phyloP scores from a whole-genome alignment of 2,329 filamentous ascomycete species.

The Cladophialophora immunda region DNA sequence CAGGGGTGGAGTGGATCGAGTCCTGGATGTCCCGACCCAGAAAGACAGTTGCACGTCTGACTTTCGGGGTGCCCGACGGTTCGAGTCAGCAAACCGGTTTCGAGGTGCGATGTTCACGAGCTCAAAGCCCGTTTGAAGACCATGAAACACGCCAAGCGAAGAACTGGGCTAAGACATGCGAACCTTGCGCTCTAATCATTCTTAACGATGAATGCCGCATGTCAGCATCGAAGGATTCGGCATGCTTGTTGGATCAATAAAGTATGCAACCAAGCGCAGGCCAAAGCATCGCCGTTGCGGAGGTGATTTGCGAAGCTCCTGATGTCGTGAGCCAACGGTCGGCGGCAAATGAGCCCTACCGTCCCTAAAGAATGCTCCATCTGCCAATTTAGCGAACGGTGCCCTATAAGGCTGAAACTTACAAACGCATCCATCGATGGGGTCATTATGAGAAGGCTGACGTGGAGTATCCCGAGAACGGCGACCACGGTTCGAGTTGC shows the following conservation, averaged over 20 bases:
- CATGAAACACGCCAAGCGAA: constrained; percentile 19
- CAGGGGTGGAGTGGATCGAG: not conserved
- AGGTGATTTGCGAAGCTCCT: constrained; percentile 8
- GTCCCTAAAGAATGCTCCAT: not conserved
- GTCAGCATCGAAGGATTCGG: constrained; percentile 31
- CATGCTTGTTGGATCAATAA: constrained; percentile 9
- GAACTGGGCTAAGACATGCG: not conserved
- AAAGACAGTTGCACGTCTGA: constrained; percentile 4
- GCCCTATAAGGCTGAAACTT: constrained; percentile 24
- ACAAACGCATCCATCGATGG: not conserved
- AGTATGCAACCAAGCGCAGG: not conserved
- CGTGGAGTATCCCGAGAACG: constrained; percentile 2
- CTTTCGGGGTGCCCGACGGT: constrained; percentile 23
- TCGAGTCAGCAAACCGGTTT: constrained; percentile 18
- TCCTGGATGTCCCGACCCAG: not conserved
- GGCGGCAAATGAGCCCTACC: not conserved
- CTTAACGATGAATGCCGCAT: constrained; percentile 10
- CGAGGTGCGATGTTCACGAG: not conserved
- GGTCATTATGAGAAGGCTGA: constrained; percentile 9
- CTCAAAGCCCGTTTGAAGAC: not conserved
- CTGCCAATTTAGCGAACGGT: constrained; percentile 13
- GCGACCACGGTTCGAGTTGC: constrained; percentile 6
- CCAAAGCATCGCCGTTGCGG: constrained; percentile 14
- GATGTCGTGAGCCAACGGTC: not conserved
- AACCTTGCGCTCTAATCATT: constrained; percentile 1